Evolutionary conservation across 768 basidiomycete genomes (phyloP).

Genomic region (Pleurotus platypus): DNA sequence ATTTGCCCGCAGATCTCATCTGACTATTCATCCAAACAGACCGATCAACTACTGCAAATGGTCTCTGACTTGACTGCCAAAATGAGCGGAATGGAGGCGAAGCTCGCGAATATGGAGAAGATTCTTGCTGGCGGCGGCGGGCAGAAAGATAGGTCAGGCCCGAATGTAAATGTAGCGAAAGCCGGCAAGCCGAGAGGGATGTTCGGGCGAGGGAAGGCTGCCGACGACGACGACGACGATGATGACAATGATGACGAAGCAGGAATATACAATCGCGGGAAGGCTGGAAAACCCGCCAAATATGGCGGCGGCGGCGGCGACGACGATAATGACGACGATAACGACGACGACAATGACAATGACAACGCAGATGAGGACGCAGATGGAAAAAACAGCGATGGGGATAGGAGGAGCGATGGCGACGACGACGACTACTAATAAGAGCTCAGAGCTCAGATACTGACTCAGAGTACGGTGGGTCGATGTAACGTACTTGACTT

Average conservation of each 20-base stretch:
- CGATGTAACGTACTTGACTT: background rate
- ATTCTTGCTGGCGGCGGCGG: background rate
- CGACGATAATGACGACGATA: background rate
- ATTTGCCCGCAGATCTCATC: background rate
- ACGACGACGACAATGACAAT: background rate
- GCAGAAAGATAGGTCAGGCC: background rate
- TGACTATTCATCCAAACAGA: background rate
- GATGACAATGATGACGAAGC: background rate
- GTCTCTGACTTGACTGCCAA: background rate
- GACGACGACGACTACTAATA: background rate
- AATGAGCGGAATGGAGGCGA: background rate
- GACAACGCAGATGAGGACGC: background rate
- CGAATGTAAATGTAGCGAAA: background rate
- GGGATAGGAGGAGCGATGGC: background rate
- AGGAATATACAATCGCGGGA: background rate
- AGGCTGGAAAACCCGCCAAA: background rate
- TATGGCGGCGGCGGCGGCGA: background rate
- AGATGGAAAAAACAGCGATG: background rate
- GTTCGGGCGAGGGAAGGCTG: background rate
- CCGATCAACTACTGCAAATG: constrained; percentile 1
- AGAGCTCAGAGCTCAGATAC: background rate
- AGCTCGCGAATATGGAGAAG: constrained; percentile 5
- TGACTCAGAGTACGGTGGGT: background rate
- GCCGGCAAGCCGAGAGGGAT: background rate
- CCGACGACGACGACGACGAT: background rate